Base-by-base conservation (phyloP, 768 basidiomycete species). In the Collybia sordida region DNA sequence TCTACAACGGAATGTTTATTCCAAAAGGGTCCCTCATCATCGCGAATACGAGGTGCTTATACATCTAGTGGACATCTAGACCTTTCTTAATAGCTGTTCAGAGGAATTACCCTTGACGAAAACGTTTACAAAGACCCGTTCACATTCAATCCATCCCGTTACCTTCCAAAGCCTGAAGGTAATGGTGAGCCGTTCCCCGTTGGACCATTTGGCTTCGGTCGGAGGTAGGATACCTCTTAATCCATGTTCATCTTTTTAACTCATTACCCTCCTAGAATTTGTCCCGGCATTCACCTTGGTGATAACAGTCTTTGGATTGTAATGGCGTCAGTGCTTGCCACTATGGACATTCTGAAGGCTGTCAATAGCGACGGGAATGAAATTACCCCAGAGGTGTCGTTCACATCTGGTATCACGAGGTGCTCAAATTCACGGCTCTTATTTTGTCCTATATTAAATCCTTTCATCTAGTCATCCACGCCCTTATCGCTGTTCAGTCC, bases 1-100 rank as follows among this genome's bases (percentile, higher is more conserved):
- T 55, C 24, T 55, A 58, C 40, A 55, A 46, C 14, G 53, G 50
- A 36, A 57, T 57, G 56, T 42, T 49, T 11, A 57, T 55, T 8
- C 56, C 50, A 17, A 49, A 46, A 39, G 56, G 53, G 4, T 54
- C 56, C 37, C 34, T 54, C 14, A 34, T 57, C 22, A 57, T 57
- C 35, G 28, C 52, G 7, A 57, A 57, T 35, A 19, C 47, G 24
- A 47, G 52, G 55, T 57, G 52, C 37, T 14, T 28, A 9, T 37
- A 22, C n/a, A n/a, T n/a, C n/a, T n/a, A n/a, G n/a, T n/a, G n/a
- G n/a, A n/a, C n/a, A n/a, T n/a, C n/a, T n/a, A 15, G 4, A 17
- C 19, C n/a, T n/a, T n/a, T n/a, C n/a, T 15, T 36, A 8, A 17
- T 15, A 17, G 25, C 14, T 8, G 3, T 23, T 4, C 17, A 58